Base-by-base conservation (phyloP, 2,329 filamentous ascomycete genomes). In the Dothidotthia symphoricarpi region DNA sequence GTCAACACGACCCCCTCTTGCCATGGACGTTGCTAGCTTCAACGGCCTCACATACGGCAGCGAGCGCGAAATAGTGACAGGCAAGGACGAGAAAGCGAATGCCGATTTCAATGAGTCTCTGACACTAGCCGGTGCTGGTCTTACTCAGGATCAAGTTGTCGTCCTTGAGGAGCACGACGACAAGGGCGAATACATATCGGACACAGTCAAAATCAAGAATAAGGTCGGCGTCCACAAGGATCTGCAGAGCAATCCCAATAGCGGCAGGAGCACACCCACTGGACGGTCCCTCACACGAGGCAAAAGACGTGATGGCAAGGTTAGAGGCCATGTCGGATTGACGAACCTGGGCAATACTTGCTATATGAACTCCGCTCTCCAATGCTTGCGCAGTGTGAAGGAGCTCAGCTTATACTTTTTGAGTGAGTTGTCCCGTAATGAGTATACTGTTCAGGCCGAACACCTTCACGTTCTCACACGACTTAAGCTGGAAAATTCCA, bases 311-410 rank as follows among this genome's bases (percentile, higher is more conserved):
- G 79, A 82, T 26, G 86, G 86, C 8, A 81, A 82, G 45, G 80
- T 81, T 10, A 69, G 82, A 24, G 93, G 93, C 22, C 85, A 83
- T 27, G 86, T 90, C 28, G 93, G 93, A 24, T 72, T 98, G 35
- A 82, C 80, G 48, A 98, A 98, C 59, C 72, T 98, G 11, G 93
- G 93, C 32, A 98, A 98, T 59, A 97, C 93, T 0, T 98, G 93
- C 69, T 98, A 98, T 70, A 96, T 97, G 90, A 97, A 97, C 67
- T 95, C 91, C 15, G 93, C 93, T 8, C 74, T 97, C 37, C 93
- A 98, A 64, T 98, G 93, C 64, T 81, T 98, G 34, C 83, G 91
- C 34, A 94, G 88, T 54, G 89, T 96, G 0, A 88, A 95, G 61
- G 93, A 98, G 67, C 72, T 98, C 48, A 91, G 88, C 4, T 83